Percentiles rank a stretch among this genome's conserved stretches.
Evolutionary conservation across 1,284 basidiomycete genomes (phyloP).

Genomic region (Cryptococcus sp.): DNA sequence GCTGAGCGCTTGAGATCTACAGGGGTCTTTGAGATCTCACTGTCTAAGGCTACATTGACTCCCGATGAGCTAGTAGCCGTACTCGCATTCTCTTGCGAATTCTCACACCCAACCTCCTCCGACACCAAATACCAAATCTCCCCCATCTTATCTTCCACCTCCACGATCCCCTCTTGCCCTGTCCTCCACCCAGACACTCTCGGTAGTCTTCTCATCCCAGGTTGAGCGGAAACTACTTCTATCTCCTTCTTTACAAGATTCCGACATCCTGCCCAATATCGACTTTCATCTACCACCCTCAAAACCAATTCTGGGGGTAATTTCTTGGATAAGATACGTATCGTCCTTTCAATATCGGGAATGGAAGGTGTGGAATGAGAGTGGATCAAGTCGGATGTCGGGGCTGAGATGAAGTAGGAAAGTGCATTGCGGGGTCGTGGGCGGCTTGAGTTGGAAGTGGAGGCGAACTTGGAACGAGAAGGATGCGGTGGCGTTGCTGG

Average conservation of each 20-base stretch:
- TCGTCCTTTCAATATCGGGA: constrained; percentile 7
- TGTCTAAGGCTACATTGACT: no score
- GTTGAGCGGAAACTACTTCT: constrained; percentile 17
- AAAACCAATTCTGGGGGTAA: constrained; percentile 30
- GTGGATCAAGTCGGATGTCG: constrained; percentile 13
- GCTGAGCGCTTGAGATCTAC: no score
- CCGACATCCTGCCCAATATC: constrained; percentile 23
- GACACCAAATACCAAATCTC: constrained; percentile 32
- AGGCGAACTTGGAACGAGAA: constrained; percentile 1
- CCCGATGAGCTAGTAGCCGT: no score
- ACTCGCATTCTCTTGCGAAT: background rate
- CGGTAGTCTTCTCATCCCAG: constrained; percentile 6
- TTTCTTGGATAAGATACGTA: constrained; percentile 7
- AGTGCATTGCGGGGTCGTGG: constrained; percentile 2
- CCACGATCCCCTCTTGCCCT: constrained; percentile 28
- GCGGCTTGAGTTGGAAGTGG: background rate
- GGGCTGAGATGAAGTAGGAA: constrained; percentile 20
- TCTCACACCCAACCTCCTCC: constrained; percentile 26
- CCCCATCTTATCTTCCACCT: constrained; percentile 21
- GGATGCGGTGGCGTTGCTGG: constrained; percentile 1
- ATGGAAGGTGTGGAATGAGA: constrained; percentile 10
- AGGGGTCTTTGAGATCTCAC: no score
- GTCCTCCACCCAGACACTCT: constrained; percentile 9
- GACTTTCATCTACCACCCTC: constrained; percentile 25
- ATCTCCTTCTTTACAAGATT: constrained; percentile 12